These are phyloP conservation scores for Neurospora africana DNA, from an alignment of 495 filamentous ascomycete species.

Conservation along the genomic window DNA sequence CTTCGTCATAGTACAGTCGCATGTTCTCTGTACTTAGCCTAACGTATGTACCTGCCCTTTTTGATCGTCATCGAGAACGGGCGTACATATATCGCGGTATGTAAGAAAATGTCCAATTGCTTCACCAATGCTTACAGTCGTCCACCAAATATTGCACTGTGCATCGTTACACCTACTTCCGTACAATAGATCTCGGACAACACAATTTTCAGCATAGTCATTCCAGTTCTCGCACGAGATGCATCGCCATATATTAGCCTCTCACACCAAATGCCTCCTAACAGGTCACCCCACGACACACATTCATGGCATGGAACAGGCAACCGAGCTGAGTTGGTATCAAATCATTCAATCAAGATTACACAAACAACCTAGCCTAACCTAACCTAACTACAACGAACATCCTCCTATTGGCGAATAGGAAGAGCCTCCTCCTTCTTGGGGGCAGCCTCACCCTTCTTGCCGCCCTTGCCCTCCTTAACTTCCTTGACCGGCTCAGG, in stretches of 20 bases:
- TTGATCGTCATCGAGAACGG: not conserved
- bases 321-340: not conserved
- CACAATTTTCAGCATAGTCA: not conserved
- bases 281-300: not conserved
- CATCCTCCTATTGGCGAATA: slow-evolving; percentile 8
- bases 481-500: slow-evolving; percentile 31
- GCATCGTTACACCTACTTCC: not conserved
- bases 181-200: not conserved
- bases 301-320: not conserved
- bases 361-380: not conserved
- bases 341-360: not conserved
- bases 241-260: not conserved
- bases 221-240: not conserved
- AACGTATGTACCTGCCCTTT: not conserved
- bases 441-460: slow-evolving; percentile 18
- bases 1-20: not conserved
- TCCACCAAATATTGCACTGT: not conserved
- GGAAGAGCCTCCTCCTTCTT: slow-evolving; percentile 27
- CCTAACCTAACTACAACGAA: not conserved
- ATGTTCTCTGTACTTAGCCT: not conserved
- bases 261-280: not conserved
- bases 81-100: not conserved
- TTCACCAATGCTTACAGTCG: not conserved
- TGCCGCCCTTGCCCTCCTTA: slow-evolving; percentile 5
- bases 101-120: not conserved